Evolutionary conservation across 176 grass and related monocot species (phyloP), one percentile per base, ranked within the genome.

Genomic region (Luzula sylvatica): DNA sequence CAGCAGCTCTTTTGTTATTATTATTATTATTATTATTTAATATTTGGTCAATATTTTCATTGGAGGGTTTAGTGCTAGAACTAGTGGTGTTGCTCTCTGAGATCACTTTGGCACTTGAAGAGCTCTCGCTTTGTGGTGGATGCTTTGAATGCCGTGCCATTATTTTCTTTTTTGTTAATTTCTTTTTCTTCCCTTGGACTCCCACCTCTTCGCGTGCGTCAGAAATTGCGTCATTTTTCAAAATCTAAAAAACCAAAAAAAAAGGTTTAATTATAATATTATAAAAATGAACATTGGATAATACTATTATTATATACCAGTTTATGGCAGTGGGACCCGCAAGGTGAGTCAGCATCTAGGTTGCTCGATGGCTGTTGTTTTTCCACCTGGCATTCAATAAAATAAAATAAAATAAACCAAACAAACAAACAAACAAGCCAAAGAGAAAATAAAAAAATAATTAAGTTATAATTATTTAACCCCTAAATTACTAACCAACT

Each of bases 321-420:
- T 71, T 75, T 89, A 68, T 89, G 42, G 45, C 90, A 96, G 69
- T 89, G 74, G 55, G 58, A 65, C 38, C 84, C 81, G 82, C 90
- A 96, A 46, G 90, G 81, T 71, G 20, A 17, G 41, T 65, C 74
- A 79, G 88, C 90, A 73, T 78, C 77, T 20, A 55, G 40, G 53
- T 65, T 82, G 78, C n/a, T 73, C 70, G 58, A 86, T 49, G 81
- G 45, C 41, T 23, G 59, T 20, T 96, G 90, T 69, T 96, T 96
- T 67, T 96, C 90, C 56, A 69, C 73, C 90, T 96, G 77, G n/a
- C n/a, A n/a, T n/a, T n/a, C n/a, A n/a, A n/a, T n/a, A n/a, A n/a
- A n/a, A n/a, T n/a, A n/a, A n/a, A n/a, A n/a, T n/a, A n/a, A 64
- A 58, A 22, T 29, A 70, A 42, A 47, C 72, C 49, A 15, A 11